A percentile compares a stretch with the other conserved stretches of the same genome.
Conservation (phyloP, 441 rosid species). For the Erodium chrysanthum region DNA sequence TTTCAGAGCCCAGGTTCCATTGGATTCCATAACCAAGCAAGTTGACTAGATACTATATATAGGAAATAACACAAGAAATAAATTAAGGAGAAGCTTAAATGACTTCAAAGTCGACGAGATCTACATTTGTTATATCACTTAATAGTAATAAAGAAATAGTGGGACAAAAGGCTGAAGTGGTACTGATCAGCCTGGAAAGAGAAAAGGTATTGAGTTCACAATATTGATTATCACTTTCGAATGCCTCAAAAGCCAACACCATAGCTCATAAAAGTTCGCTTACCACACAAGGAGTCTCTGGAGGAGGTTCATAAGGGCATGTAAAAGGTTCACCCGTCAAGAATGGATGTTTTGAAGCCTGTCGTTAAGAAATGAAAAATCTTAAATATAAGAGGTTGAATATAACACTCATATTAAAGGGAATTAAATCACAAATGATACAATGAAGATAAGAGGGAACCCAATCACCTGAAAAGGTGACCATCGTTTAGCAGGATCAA, state of each 20-base stretch:
- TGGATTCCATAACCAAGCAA: slow-evolving; percentile 1
- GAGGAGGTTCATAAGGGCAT: slow-evolving; percentile 76
- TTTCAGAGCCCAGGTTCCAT: slow-evolving; percentile 12
- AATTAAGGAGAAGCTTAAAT: not conserved
- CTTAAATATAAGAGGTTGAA: slow-evolving; percentile 9
- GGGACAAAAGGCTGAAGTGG: not conserved
- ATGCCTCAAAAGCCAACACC: slow-evolving; percentile 8
- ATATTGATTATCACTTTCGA: not conserved
- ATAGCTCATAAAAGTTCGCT: slow-evolving; percentile 21
- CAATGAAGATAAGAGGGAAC: slow-evolving; percentile 13
- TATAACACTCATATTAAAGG: slow-evolving; percentile 12
- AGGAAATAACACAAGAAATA: not conserved
- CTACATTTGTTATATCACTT: not conserved
- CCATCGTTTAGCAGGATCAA: slow-evolving; percentile 99
- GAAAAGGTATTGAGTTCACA: slow-evolving; percentile 10
- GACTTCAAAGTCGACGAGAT: not conserved
- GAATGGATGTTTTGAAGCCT: slow-evolving; percentile 99
- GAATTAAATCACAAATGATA: not conserved
- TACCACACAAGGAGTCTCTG: slow-evolving; percentile 83
- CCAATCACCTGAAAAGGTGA: slow-evolving; percentile 86
- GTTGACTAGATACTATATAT: not conserved
- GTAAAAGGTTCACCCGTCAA: slow-evolving; percentile 97
- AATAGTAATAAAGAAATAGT: slow-evolving; percentile 2
- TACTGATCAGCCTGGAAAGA: not conserved
- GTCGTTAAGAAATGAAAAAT: slow-evolving; percentile 26